Evolutionary conservation across 1,139 yeast genomes (phyloP).

Genomic region (Yamadazyma spencermartinsiae): DNA sequence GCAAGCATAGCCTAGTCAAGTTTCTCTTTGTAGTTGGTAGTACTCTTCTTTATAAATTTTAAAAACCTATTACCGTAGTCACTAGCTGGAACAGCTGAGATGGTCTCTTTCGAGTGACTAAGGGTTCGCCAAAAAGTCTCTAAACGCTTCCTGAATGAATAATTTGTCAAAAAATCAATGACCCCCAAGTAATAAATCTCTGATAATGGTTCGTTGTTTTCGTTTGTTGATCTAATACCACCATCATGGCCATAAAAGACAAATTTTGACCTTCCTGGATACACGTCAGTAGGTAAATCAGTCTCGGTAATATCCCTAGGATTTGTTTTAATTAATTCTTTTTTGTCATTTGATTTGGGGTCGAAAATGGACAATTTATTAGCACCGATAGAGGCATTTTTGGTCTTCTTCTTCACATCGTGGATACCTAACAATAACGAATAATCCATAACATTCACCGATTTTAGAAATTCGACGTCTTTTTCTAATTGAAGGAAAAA

Average conservation of each 20-base stretch:
- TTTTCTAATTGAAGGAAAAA: slow-evolving; percentile 69
- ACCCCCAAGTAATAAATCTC: slow-evolving; percentile 89
- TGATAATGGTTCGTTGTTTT: slow-evolving; percentile 57
- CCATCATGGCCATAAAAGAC: slow-evolving; percentile 82
- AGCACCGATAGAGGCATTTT: slow-evolving; percentile 33
- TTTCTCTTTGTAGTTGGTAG: slow-evolving; percentile 17
- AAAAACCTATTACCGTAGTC: slow-evolving; percentile 90
- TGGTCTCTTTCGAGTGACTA: slow-evolving; percentile 64
- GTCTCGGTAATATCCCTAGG: slow-evolving; percentile 45
- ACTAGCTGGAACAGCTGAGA: slow-evolving; percentile 86
- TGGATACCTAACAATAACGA: slow-evolving; percentile 87
- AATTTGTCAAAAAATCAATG: slow-evolving; percentile 89
- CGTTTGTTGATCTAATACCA: slow-evolving; percentile 78
- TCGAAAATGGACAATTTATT: slow-evolving; percentile 50
- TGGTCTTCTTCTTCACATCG: slow-evolving; percentile 58
- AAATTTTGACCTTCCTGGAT: slow-evolving; percentile 51
- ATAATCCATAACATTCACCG: slow-evolving; percentile 91
- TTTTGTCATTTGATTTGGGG: slow-evolving; percentile 41
- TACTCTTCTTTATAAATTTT: slow-evolving; percentile 58
- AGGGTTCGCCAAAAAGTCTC: slow-evolving; percentile 88
- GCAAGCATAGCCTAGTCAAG: no score
- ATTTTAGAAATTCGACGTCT: slow-evolving; percentile 73
- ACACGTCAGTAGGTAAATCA: slow-evolving; percentile 49
- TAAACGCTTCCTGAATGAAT: slow-evolving; percentile 69
- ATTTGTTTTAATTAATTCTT: slow-evolving; percentile 47